A percentile compares a stretch with the other conserved stretches of the same genome.
Evolutionary conservation across 148 eudicot genomes (phyloP).

Genomic region (Fagopyrum tataricum): DNA sequence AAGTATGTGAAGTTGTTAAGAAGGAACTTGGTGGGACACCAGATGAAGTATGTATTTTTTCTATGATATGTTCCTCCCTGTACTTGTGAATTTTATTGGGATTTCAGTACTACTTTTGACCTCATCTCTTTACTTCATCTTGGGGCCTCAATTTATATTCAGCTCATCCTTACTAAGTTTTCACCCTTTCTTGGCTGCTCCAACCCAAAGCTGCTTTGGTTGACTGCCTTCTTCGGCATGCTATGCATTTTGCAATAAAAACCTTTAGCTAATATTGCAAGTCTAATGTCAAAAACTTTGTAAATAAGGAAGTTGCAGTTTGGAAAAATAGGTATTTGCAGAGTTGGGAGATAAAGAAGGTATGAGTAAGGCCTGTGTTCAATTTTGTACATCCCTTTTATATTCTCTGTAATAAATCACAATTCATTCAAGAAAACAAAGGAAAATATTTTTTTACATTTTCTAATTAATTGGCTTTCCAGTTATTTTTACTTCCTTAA

Average conservation of each 20-base stretch:
- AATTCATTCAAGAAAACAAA: too few species aligned
- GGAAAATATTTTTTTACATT: background rate
- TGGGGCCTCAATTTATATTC: background rate
- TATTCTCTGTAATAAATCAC: too few species aligned
- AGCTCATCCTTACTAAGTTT: background rate
- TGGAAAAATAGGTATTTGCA: background rate
- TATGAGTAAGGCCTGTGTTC: too few species aligned
- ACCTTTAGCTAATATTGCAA: background rate
- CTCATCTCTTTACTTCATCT: background rate
- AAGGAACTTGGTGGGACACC: constrained; percentile 91
- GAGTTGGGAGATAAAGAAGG: background rate
- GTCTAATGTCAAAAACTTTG: background rate
- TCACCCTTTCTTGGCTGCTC: constrained; percentile 7
- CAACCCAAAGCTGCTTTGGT: background rate
- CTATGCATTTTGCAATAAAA: background rate
- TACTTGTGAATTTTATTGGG: constrained; percentile 2
- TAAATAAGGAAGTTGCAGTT: background rate
- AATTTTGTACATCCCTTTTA: too few species aligned
- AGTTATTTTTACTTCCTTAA: background rate
- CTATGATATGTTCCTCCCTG: background rate
- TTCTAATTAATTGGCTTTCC: background rate
- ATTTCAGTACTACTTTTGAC: background rate
- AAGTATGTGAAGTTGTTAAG: constrained; percentile 74
- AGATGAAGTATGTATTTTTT: constrained; percentile 55
- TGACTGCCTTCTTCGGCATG: background rate